These are phyloP conservation scores for Salvia splendens DNA, from an alignment of 257 asterid species.

Conservation along the genomic window DNA sequence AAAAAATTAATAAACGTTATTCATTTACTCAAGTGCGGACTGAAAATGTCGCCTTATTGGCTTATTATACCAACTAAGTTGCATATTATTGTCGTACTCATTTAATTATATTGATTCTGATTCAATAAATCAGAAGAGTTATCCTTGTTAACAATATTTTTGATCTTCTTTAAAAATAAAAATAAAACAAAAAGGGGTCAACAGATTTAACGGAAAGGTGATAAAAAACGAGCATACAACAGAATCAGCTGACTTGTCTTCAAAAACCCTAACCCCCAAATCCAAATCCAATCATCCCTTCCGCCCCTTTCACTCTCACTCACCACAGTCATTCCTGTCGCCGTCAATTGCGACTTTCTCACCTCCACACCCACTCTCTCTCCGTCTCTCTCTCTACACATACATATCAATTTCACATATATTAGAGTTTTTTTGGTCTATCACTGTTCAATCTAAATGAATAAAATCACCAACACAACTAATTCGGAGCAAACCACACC, in stretches of 20 bases:
- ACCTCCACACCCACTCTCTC: conserved; percentile 46
- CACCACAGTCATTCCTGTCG: conserved; percentile 87
- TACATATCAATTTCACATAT: conserved; percentile 7
- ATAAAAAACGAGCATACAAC: too few relatives aligned
- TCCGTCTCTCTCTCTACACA: conserved; percentile 13
- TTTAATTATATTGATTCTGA: too few relatives aligned
- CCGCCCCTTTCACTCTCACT: conserved; percentile 34
- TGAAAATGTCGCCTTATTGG: too few relatives aligned
- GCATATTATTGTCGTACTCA: too few relatives aligned
- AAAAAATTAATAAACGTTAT: too few relatives aligned
- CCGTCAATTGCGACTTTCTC: conserved; percentile 86
- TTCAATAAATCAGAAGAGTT: too few relatives aligned
- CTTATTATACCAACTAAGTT: too few relatives aligned
- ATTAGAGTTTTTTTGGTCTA: conserved; percentile 56
- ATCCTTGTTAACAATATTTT: too few relatives aligned
- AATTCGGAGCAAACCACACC: conserved; percentile 44
- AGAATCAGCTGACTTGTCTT: background rate
- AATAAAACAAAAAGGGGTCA: too few relatives aligned
- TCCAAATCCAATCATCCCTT: conserved; percentile 28
- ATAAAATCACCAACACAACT: conserved; percentile 31
- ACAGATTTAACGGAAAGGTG: too few relatives aligned
- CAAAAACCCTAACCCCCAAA: conserved; percentile 49
- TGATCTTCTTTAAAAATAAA: too few relatives aligned
- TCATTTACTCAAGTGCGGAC: too few relatives aligned
- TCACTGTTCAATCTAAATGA: conserved; percentile 51